These are phyloP conservation scores for Guillardia theta DNA, from an alignment of 78 protist genomes.

Conservation along the genomic window DNA sequence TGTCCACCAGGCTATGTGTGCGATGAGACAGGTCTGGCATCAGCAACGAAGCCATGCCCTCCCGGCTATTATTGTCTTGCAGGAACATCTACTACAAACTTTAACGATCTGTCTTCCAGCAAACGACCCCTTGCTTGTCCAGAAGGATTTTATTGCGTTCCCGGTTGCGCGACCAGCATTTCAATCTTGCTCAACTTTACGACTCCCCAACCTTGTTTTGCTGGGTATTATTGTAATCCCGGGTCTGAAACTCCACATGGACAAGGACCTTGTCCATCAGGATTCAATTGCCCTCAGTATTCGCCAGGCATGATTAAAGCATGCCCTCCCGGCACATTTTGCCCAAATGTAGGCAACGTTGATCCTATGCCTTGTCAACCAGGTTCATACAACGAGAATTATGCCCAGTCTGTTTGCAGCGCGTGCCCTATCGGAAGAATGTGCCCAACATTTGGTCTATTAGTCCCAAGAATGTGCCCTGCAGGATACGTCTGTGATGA, in stretches of 20 bases:
- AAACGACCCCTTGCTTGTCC: background rate
- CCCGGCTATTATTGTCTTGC: slow-evolving; percentile 11
- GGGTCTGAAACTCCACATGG: slow-evolving; percentile 39
- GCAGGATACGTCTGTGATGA: slow-evolving; percentile 8
- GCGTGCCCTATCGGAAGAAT: background rate
- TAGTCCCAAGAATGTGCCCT: background rate
- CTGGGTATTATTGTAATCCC: background rate
- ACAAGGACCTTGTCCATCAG: slow-evolving; percentile 35
- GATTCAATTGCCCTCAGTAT: slow-evolving; percentile 13
- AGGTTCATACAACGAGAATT: background rate
- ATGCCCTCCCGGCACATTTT: slow-evolving; percentile 12
- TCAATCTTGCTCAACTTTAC: background rate
- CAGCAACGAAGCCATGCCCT: background rate
- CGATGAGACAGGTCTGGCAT: background rate
- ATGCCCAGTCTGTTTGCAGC: background rate
- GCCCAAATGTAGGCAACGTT: background rate
- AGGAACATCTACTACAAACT: background rate
- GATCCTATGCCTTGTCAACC: background rate
- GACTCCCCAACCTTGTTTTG: slow-evolving; percentile 15
- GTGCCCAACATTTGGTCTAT: background rate
- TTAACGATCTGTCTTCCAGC: background rate
- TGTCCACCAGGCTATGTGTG: slow-evolving; percentile 15
- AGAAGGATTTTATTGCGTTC: background rate
- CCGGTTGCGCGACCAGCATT: background rate
- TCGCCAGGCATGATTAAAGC: background rate